Evolutionary conservation across 371 early-diverging fungal species (phyloP), one percentile per base, ranked within the genome.

Genomic region (Nematocida sp.): DNA sequence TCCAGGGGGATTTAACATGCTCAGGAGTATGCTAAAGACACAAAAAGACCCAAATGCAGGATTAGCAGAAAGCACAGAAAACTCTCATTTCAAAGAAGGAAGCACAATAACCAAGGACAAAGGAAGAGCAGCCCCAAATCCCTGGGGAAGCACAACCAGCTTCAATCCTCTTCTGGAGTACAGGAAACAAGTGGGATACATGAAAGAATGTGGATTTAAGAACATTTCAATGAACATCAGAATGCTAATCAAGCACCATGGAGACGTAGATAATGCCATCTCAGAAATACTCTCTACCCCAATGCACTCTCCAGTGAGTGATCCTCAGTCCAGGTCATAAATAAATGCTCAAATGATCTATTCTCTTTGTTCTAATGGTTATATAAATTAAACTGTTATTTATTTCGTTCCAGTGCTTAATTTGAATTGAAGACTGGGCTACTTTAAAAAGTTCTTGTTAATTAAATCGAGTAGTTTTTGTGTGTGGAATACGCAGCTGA

Each of bases 151-250:
- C n/a, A 63, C 7, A 21, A 64, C 63, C 15, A 63, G 66, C 67
- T 54, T 58, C 32, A 82, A 81, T 58, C 67, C 45, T 13, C 40
- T 81, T 5, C 13, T 82, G 25, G 65, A 78, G 48, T 90, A 87
- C 84, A 85, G 85, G 63, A 78, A 84, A 49, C 87, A 90, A 80
- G 81, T 90, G 15, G 86, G 82, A 13, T 86, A 86, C 54, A 79
- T 91, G 52, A 87, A 87, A 60, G 89, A 90, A 60, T 90, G 90
- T 88, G 92, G 92, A 21, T 91, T 91, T 76, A 76, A 83, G 27
- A 88, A 90, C 80, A 83, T 85, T 34, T 84, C 85, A 51, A 83
- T 85, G 43, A 91, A 90, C 81, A 79, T 89, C 2, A 84, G 87
- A 31, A 88, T 89, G 1, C 83, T 90, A 43, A 79, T 87, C 51